phyloP scores from a whole-genome alignment of 31 red algal species.

The Asparagopsis taxiformis region DNA sequence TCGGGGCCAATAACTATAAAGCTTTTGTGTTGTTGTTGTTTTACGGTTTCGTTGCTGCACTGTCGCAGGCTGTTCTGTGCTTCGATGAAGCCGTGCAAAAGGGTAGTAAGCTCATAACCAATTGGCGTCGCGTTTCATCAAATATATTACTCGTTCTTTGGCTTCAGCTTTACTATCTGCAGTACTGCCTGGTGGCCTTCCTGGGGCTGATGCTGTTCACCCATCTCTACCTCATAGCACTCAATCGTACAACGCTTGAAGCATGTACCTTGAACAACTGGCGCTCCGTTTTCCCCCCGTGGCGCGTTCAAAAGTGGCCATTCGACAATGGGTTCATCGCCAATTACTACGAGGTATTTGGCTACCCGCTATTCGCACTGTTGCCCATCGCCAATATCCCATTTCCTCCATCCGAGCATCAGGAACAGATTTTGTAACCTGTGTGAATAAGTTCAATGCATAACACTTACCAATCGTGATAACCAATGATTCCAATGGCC shows the following conservation, averaged over 20 bases:
- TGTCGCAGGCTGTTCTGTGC: neutral
- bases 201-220: neutral
- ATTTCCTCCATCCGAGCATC: neutral
- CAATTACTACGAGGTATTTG: conserved; percentile 14
- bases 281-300: neutral
- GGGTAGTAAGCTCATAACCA: neutral
- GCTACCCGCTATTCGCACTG: neutral
- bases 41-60: neutral
- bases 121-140: neutral
- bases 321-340: neutral
- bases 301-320: neutral
- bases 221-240: conserved; percentile 13
- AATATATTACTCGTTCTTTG: neutral
- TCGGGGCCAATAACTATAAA: conserved; percentile 16
- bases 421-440: neutral
- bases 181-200: neutral
- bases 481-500: neutral
- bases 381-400: neutral
- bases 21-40: conserved; percentile 17
- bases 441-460: neutral
- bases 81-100: conserved; percentile 2
- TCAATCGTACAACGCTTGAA: conserved; percentile 4
- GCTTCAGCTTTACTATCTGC: conserved; percentile 23
- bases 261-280: neutral
- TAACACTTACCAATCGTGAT: too few species aligned